Evolutionary conservation across 1,284 basidiomycete genomes (phyloP).

Genomic region (Apiotrichum gamsii): DNA sequence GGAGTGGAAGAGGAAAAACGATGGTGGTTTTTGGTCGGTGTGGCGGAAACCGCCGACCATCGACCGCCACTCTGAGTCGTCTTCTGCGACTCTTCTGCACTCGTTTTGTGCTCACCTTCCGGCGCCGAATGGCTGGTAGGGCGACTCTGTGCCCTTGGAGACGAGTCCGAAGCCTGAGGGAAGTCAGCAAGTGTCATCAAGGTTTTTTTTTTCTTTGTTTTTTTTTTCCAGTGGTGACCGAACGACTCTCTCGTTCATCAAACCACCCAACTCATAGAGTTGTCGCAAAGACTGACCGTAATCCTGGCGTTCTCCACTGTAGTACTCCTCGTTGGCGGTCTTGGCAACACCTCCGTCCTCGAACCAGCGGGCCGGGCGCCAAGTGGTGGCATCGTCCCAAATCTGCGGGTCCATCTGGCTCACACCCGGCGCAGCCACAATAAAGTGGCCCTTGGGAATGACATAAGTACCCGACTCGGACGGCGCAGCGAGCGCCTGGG

Average conservation of each 20-base stretch:
- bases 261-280: too few species aligned
- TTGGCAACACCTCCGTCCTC: conserved; percentile 70
- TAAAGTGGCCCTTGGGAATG: conserved; percentile 84
- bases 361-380: conserved; percentile 80
- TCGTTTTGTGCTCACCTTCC: conserved; percentile 52
- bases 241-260: too few species aligned
- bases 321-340: conserved; percentile 66
- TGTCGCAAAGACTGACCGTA: too few species aligned
- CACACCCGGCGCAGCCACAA: conserved; percentile 83
- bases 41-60: too few species aligned
- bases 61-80: too few species aligned
- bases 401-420: conserved; percentile 78
- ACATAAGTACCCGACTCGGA: conserved; percentile 65
- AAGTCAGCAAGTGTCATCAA: too few species aligned
- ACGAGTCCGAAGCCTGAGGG: conserved; percentile 91
- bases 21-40: too few species aligned
- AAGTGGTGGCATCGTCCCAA: conserved; percentile 69
- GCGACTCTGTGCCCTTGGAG: conserved; percentile 82
- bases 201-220: too few species aligned
- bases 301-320: conserved; percentile 78
- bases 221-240: too few species aligned
- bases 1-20: too few species aligned
- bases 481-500: conserved; percentile 70
- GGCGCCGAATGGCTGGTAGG: conserved; percentile 94
- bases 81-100: too few species aligned